phyloP scores from a whole-genome alignment of 192 early-diverging fungal species.

The Geosiphon pyriformis region DNA sequence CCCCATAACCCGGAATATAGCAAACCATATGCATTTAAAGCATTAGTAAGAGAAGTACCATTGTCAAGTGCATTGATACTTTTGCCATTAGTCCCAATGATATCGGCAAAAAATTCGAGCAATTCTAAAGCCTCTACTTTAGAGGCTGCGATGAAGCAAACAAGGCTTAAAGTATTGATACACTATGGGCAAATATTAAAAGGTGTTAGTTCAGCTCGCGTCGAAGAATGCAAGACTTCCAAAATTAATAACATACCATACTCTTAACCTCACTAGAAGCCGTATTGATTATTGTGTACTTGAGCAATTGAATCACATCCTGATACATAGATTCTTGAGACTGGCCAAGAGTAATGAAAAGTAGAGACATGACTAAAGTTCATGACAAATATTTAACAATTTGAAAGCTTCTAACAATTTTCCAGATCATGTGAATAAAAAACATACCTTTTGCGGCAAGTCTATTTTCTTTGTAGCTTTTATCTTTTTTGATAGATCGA shows the following conservation, averaged over 20 bases:
- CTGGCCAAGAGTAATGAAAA: conserved; percentile 48
- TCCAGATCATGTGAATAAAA: not conserved
- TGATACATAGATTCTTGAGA: conserved; percentile 45
- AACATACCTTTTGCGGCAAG: conserved; percentile 38
- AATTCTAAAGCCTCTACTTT: conserved; percentile 33
- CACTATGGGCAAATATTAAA: conserved; percentile 23
- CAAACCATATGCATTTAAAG: conserved; percentile 33
- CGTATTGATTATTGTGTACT: conserved; percentile 41
- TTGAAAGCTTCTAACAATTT: not conserved
- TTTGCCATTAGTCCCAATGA: conserved; percentile 29
- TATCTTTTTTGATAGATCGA: conserved; percentile 42
- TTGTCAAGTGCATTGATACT: conserved; percentile 33
- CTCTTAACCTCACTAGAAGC: conserved; percentile 42
- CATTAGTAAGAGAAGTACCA: conserved; percentile 25
- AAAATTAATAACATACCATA: conserved; percentile 35
- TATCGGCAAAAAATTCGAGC: conserved; percentile 33
- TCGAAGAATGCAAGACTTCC: not conserved
- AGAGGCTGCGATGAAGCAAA: conserved; percentile 38
- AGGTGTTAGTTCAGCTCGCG: not conserved
- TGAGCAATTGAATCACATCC: conserved; percentile 38
- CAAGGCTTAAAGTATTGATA: conserved; percentile 29
- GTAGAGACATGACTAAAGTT: conserved; percentile 37
- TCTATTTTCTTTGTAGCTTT: conserved; percentile 32
- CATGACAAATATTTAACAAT: not conserved
- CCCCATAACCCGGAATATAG: conserved; percentile 36